Evolutionary conservation across 2,329 filamentous ascomycete genomes (phyloP), one percentile per base, ranked within the genome.

Genomic region (Penicillium sp.): DNA sequence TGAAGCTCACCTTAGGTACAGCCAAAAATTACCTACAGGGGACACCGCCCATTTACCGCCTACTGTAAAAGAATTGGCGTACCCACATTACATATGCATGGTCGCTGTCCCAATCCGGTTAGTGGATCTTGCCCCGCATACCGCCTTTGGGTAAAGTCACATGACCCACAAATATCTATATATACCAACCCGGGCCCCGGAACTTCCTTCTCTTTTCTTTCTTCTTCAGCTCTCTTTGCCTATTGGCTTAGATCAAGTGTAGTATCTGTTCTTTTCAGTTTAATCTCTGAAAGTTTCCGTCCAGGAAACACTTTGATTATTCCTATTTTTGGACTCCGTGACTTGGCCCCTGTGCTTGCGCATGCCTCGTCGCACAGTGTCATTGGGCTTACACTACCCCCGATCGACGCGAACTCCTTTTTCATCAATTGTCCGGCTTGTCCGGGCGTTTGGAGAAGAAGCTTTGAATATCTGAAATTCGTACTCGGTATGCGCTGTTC

Each of bases 221-320:
- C 62, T 73, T 74, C 64, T 73, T 67, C 67, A 77, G 75, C 75
- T 78, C 75, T 76, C 73, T 74, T 76, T 76, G 74, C 78, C 76
- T 77, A 81, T 80, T 75, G 75, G 84, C 84, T 89, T 88, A 90
- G 88, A 90, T 90, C 88, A 90, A 89, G 87, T 90, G 87, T 90
- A 90, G 88, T 90, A 90, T 93, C 91, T 93, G 89, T 91, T 91
- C 88, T 91, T 90, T 88, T 90, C 86, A 91, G 88, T 90, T 91
- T 92, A 91, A 91, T 90, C 86, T 88, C 88, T 91, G 88, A 88
- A 89, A 90, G 82, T 81, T 80, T 79, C 81, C 85, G 37, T 84
- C 89, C 79, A 81, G 85, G 80, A 79, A 79, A 80, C 80, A 83
- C 82, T 80, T 80, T 84, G 86, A 89, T 91, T 91, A 89, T 84